Base-by-base conservation (phyloP, 768 basidiomycete genomes). In the Kondoa subrosea region DNA sequence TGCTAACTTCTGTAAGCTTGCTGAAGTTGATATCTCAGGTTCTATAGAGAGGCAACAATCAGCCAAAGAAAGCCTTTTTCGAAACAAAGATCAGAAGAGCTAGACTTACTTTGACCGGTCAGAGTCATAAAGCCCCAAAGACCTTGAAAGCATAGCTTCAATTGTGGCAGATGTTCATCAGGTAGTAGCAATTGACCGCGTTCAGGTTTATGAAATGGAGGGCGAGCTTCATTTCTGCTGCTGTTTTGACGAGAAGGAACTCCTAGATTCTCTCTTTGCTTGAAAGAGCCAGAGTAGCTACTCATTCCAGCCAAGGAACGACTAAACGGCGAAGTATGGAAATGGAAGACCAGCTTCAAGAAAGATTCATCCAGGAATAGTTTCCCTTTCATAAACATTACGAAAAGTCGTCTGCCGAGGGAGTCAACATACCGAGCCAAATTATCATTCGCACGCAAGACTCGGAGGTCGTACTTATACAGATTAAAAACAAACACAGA, bases 211-310 rank as follows among this genome's bases (percentile, higher is more conserved):
- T 60, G 25, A 27, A 31, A 4, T 31, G 58, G n/a, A 27, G 25
- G 14, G 25, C 25, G 30, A 25, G 58, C n/a, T 12, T 27, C 25
- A 4, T 25, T 15, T 26, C 14, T 60, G 8, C n/a, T n/a, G n/a
- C 30, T 12, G 29, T 60, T 8, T 50, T 50, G 58, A 12, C 29
- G 58, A 4, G 4, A 25, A 60, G 25, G 58, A 4, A 31, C 14
- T 15, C 14, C 58, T 27, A 26, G n/a, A 27, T 60, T 25, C 58
- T n/a, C n/a, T n/a, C n/a, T n/a, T n/a, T 60, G 25, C 58, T 60
- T 31, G 25, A 60, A 60, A 4, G 58, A 60, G 58, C 58, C 58
- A 31, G n/a, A 60, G 58, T 60, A 60, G 58, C 58, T 60, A 14
- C 25, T 60, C 58, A 60, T 60, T 15, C 56, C 56, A 56, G 56